A percentile compares a stretch with the other conserved stretches of the same genome.
Conservation (phyloP, 345 rosid genomes). For the Brassica cretica region DNA sequence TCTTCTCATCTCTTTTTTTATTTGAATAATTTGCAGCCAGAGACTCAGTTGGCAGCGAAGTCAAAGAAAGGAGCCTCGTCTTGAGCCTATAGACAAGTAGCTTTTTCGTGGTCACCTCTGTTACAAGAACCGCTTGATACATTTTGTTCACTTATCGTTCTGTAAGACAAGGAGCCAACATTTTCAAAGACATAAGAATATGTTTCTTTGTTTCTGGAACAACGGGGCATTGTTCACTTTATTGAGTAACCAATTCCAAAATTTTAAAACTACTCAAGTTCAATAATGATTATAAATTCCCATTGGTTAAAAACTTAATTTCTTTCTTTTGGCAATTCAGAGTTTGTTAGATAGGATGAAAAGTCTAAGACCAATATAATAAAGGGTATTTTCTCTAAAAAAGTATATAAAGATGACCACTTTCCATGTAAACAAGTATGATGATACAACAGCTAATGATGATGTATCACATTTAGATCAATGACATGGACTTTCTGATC, state of each 20-base stretch:
- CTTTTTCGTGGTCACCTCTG: neutral
- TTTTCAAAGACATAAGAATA: neutral
- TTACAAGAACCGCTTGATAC: constrained; percentile 5
- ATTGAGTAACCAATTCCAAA: neutral
- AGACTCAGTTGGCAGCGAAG: constrained; percentile 76
- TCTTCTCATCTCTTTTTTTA: neutral
- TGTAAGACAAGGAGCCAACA: constrained; percentile 9
- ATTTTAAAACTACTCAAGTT: neutral
- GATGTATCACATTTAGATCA: too few species aligned
- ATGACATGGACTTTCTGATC: too few species aligned
- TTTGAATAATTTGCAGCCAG: constrained; percentile 54
- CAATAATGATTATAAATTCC: neutral
- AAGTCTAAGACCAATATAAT: too few species aligned
- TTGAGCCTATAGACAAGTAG: neutral
- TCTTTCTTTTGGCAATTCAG: too few species aligned
- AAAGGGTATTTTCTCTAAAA: too few species aligned
- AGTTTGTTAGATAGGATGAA: too few species aligned
- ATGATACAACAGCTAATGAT: too few species aligned
- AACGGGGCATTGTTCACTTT: neutral
- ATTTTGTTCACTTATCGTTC: constrained; percentile 10
- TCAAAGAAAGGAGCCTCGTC: constrained; percentile 54
- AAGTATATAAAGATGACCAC: too few species aligned
- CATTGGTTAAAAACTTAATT: too few species aligned
- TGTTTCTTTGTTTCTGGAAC: neutral
- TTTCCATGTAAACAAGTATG: too few species aligned